Evolutionary conservation across 805 yeast species (phyloP).

Genomic region (Saturnispora zaruensis): DNA sequence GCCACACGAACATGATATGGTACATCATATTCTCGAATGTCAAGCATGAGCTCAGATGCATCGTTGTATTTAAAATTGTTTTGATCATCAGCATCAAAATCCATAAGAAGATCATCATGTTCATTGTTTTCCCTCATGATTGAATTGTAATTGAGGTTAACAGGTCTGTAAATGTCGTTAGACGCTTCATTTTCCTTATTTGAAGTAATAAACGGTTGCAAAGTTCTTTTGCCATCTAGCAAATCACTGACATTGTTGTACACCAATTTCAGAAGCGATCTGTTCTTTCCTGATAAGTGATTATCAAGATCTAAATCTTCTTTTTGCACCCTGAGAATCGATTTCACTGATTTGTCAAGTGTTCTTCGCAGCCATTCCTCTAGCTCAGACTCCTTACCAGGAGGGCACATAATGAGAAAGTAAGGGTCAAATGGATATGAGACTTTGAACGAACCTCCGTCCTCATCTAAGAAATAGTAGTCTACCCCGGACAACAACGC

Average conservation of each 20-base stretch:
- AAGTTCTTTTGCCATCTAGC: conserved; percentile 58
- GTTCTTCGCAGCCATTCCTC: conserved; percentile 72
- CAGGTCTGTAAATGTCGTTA: conserved; percentile 57
- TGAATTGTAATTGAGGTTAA: conserved; percentile 33
- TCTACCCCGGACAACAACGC: conserved; percentile 87
- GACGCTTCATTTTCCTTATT: conserved; percentile 56
- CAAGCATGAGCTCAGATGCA: conserved; percentile 61
- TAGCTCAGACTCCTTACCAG: conserved; percentile 59
- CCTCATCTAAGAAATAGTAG: conserved; percentile 88
- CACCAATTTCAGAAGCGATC: conserved; percentile 53
- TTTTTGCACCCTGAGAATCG: conserved; percentile 45
- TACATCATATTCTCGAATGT: conserved; percentile 88
- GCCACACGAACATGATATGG: conserved; percentile 95
- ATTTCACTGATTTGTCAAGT: conserved; percentile 57
- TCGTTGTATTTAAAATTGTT: conserved; percentile 30
- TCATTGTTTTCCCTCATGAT: conserved; percentile 24
- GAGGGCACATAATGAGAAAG: conserved; percentile 60
- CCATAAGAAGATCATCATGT: conserved; percentile 24
- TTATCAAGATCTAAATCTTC: conserved; percentile 81
- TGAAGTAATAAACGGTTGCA: conserved; percentile 61
- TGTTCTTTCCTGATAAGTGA: conserved; percentile 71
- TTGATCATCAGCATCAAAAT: conserved; percentile 16
- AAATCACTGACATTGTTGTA: conserved; percentile 73
- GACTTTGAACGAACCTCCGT: conserved; percentile 91
- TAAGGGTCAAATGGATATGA: conserved; percentile 82